These are phyloP conservation scores for Candida succiphila DNA, from an alignment of 805 yeast species.

Conservation along the genomic window DNA sequence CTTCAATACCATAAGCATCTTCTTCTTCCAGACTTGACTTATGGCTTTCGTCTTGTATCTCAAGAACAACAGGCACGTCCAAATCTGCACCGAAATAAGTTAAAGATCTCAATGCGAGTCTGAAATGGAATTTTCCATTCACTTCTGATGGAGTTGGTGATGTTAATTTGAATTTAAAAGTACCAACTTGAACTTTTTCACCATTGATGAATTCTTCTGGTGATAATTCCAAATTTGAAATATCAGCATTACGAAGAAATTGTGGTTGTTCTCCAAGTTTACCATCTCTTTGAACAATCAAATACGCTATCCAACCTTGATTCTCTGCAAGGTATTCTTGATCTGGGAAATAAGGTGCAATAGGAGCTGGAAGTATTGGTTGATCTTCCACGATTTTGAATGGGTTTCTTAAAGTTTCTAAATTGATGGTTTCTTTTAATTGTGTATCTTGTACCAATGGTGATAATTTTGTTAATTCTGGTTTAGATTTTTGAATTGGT, in stretches of 20 bases:
- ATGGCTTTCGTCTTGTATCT: slow-evolving; percentile 59
- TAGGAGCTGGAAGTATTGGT: slow-evolving; percentile 58
- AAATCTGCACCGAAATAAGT: slow-evolving; percentile 79
- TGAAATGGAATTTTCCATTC: slow-evolving; percentile 60
- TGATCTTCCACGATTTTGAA: slow-evolving; percentile 52
- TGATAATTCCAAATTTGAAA: slow-evolving; percentile 43
- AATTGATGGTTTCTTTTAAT: slow-evolving; percentile 46
- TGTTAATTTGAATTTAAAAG: slow-evolving; percentile 65
- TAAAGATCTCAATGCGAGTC: slow-evolving; percentile 59
- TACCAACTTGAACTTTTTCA: slow-evolving; percentile 43
- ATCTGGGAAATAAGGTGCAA: slow-evolving; percentile 71
- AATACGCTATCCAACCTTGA: slow-evolving; percentile 55
- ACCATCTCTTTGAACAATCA: slow-evolving; percentile 68
- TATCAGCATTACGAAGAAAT: slow-evolving; percentile 38
- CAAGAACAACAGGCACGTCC: slow-evolving; percentile 59
- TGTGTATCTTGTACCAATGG: slow-evolving; percentile 21
- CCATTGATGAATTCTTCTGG: slow-evolving; percentile 39
- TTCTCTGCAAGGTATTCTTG: slow-evolving; percentile 21
- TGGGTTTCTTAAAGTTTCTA: slow-evolving; percentile 68
- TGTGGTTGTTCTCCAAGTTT: slow-evolving; percentile 67
- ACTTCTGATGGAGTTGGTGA: slow-evolving; percentile 68
- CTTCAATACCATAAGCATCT: slow-evolving; percentile 50
- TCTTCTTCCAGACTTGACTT: slow-evolving; percentile 35
- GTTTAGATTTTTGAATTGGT: slow-evolving; percentile 53
- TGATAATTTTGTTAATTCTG: slow-evolving; percentile 30